Evolutionary conservation across 306 rosid genomes (phyloP).

Genomic region (Carpinus viminea): DNA sequence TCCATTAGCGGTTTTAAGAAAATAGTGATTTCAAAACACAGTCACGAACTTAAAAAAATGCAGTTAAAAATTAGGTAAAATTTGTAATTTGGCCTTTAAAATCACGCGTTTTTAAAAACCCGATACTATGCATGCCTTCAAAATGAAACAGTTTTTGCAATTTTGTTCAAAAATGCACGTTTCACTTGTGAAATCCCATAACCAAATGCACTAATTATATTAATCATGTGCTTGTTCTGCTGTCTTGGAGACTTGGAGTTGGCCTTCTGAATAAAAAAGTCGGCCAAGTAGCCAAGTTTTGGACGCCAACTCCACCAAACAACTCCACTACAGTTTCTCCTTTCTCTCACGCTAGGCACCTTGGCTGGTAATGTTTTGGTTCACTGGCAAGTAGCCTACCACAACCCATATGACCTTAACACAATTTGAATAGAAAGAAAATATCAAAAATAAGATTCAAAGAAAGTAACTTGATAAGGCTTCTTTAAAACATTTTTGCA

Average conservation of each 20-base stretch:
- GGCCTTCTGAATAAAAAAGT: constrained; percentile 5
- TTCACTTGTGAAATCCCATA: too few species aligned
- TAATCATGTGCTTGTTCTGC: not conserved
- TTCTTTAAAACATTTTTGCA: constrained; percentile 5
- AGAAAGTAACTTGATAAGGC: not conserved
- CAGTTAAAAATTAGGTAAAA: too few species aligned
- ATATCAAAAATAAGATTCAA: constrained; percentile 3
- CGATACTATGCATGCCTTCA: too few species aligned
- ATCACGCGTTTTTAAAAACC: too few species aligned
- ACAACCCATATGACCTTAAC: constrained; percentile 10
- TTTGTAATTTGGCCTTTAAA: too few species aligned
- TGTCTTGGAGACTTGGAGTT: not conserved
- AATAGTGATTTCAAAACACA: too few species aligned
- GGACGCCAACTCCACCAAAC: constrained; percentile 42
- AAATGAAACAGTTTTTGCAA: too few species aligned
- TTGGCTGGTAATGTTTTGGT: constrained; percentile 31
- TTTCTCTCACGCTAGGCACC: not conserved
- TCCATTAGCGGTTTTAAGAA: too few species aligned
- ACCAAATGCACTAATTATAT: too few species aligned
- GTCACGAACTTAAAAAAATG: too few species aligned
- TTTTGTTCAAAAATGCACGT: too few species aligned
- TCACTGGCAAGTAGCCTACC: constrained; percentile 34
- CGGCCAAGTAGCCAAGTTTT: constrained; percentile 30
- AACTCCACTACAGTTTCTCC: not conserved
- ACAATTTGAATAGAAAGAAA: not conserved